Percentiles rank a stretch among this genome's conserved stretches.
These are phyloP conservation scores for Plantago ovata DNA, from an alignment of 257 asterid genomes.

Conservation along the genomic window DNA sequence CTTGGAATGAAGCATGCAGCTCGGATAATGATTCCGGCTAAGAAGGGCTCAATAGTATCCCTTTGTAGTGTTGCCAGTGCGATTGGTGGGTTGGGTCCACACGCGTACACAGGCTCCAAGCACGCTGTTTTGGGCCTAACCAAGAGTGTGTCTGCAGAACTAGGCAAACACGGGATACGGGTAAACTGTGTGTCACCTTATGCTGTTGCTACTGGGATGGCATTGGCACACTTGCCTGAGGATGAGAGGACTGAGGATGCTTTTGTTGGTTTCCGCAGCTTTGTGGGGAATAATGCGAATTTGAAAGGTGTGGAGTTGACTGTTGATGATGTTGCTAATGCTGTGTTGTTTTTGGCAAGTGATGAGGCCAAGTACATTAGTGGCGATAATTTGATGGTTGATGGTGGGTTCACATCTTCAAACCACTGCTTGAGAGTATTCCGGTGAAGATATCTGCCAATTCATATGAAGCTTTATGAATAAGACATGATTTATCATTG, in stretches of 20 bases:
- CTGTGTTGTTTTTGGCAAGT: constrained; percentile 78
- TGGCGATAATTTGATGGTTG: constrained; percentile 82
- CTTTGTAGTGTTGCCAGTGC: constrained; percentile 56
- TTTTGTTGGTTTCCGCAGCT: constrained; percentile 52
- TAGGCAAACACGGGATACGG: constrained; percentile 76
- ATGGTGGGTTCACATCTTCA: constrained; percentile 72
- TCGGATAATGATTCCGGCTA: constrained; percentile 74
- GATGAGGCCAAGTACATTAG: constrained; percentile 85
- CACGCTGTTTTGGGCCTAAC: constrained; percentile 86
- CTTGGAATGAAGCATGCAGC: constrained; percentile 95
- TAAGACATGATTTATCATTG: neutral
- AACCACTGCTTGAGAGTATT: constrained; percentile 68
- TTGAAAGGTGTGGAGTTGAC: constrained; percentile 78
- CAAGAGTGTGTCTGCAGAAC: constrained; percentile 79
- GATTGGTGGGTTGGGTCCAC: constrained; percentile 57
- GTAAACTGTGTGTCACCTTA: constrained; percentile 91
- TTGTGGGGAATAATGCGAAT: constrained; percentile 56
- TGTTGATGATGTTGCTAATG: constrained; percentile 63
- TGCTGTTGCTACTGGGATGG: constrained; percentile 64
- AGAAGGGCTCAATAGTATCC: constrained; percentile 74
- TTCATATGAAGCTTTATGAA: neutral
- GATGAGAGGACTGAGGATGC: constrained; percentile 70
- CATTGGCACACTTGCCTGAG: constrained; percentile 70
- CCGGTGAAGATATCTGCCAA: constrained; percentile 25
- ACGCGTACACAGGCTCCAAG: constrained; percentile 81